phyloP scores from a whole-genome alignment of 2,329 filamentous ascomycete genomes.

The Talaromyces rugulosus region DNA sequence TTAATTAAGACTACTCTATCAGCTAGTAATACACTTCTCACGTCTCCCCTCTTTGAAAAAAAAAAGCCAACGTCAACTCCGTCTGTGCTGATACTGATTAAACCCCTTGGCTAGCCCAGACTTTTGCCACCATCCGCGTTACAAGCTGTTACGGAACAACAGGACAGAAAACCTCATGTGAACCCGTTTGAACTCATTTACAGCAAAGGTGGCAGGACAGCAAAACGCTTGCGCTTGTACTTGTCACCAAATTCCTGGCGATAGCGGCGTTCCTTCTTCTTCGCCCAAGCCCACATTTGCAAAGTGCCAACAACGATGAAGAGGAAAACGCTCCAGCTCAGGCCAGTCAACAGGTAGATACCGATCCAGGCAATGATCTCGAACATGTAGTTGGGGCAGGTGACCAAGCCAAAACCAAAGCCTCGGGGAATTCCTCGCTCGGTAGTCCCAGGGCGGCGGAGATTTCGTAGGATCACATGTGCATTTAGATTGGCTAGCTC shows the following conservation, averaged over 20 bases:
- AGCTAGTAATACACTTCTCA: background rate
- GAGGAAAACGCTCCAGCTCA: slow-evolving; percentile 68
- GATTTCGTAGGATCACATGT: slow-evolving; percentile 71
- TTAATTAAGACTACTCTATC: background rate
- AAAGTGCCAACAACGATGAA: slow-evolving; percentile 69
- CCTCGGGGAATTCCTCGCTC: slow-evolving; percentile 85
- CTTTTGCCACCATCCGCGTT: background rate
- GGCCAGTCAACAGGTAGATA: slow-evolving; percentile 69
- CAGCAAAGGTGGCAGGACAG: slow-evolving; percentile 71
- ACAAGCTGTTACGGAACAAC: background rate
- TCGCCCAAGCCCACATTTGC: slow-evolving; percentile 85
- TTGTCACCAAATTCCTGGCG: slow-evolving; percentile 85
- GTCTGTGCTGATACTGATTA: background rate
- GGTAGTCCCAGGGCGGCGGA: slow-evolving; percentile 74
- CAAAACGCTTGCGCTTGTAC: slow-evolving; percentile 91
- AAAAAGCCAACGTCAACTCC: background rate
- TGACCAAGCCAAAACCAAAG: slow-evolving; percentile 79
- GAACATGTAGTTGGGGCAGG: slow-evolving; percentile 96
- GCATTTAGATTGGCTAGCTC: slow-evolving; percentile 77
- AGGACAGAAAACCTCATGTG: background rate
- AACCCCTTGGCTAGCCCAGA: background rate
- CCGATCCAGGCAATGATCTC: slow-evolving; percentile 84
- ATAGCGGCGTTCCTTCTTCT: slow-evolving; percentile 87
- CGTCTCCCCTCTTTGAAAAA: background rate
- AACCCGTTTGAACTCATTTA: background rate